Percentiles rank a stretch among this genome's conserved stretches.
phyloP scores from a whole-genome alignment of 805 yeast genomes.

The Starmera amethionina region DNA sequence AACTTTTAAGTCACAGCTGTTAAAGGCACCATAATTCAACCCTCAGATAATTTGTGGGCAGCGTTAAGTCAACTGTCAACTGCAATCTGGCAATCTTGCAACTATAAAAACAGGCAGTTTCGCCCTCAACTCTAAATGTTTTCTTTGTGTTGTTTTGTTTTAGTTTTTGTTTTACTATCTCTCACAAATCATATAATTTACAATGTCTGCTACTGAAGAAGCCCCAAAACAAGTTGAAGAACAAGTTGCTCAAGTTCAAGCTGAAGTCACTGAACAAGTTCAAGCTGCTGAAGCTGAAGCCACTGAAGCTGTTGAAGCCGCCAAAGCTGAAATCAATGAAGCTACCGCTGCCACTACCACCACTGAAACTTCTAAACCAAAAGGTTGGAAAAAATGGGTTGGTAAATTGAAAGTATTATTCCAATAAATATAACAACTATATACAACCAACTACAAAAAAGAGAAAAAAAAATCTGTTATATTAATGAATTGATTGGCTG shows the following conservation, averaged over 20 bases:
- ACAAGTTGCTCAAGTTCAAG: background rate
- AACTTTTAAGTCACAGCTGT: no score
- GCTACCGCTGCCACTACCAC: slow-evolving; percentile 10
- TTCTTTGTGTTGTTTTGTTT: background rate
- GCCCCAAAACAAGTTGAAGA: slow-evolving; percentile 10
- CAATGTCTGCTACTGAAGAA: slow-evolving; percentile 8
- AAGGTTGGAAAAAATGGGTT: slow-evolving; percentile 14
- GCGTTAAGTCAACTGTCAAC: no score
- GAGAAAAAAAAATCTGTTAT: no score
- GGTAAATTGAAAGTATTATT: slow-evolving; percentile 12
- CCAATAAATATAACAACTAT: background rate
- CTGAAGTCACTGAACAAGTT: slow-evolving; percentile 1
- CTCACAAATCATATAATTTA: background rate
- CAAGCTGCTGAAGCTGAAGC: slow-evolving; percentile 12
- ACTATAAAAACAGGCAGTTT: background rate
- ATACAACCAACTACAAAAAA: no score
- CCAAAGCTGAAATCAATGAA: slow-evolving; percentile 3
- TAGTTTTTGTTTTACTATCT: background rate
- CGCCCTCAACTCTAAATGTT: background rate
- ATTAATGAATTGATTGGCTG: no score
- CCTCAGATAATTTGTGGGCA: no score
- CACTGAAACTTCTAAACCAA: slow-evolving; percentile 12
- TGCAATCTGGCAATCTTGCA: no score
- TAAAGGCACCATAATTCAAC: no score
- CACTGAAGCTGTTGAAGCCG: slow-evolving; percentile 7